phyloP scores from a whole-genome alignment of 768 basidiomycete genomes.

The Boletus subparvulus region DNA sequence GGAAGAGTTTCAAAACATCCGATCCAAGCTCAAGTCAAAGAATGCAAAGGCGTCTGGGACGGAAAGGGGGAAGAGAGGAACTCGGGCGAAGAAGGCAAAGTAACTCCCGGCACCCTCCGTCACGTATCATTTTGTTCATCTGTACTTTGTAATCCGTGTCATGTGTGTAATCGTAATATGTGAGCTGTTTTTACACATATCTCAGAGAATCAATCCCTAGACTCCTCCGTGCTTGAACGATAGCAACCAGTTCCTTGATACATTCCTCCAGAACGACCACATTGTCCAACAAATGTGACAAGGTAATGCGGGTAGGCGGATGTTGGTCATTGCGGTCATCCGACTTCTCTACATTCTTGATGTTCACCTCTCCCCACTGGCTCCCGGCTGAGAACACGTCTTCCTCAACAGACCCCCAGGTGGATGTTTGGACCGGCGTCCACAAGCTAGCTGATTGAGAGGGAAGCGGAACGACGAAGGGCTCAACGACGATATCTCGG shows the following conservation, averaged over 20 bases:
- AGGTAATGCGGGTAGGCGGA: constrained; percentile 52
- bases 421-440: constrained; percentile 52
- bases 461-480: constrained; percentile 62
- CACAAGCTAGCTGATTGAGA: constrained; percentile 51
- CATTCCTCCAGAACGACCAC: constrained; percentile 93
- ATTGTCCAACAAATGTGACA: constrained; percentile 88
- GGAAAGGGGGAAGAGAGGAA: constrained; percentile 29
- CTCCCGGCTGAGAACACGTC: constrained; percentile 61
- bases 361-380: constrained; percentile 41
- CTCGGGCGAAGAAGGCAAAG: constrained; percentile 38
- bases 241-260: constrained; percentile 88
- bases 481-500: constrained; percentile 64
- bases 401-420: constrained; percentile 63
- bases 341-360: constrained; percentile 17
- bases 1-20: constrained; percentile 60
- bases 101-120: constrained; percentile 6
- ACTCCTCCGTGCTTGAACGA: constrained; percentile 79
- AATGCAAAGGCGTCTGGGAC: constrained; percentile 36
- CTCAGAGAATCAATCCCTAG: constrained; percentile 82
- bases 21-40: constrained; percentile 56
- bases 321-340: constrained; percentile 27
- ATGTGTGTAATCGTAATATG: constrained; percentile 8
- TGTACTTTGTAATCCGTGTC: constrained; percentile 1
- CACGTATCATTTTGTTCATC: not conserved
- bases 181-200: constrained; percentile 50